These are phyloP conservation scores for Ceratobasidium sp. DNA, from an alignment of 1,284 basidiomycete genomes.

Conservation along the genomic window DNA sequence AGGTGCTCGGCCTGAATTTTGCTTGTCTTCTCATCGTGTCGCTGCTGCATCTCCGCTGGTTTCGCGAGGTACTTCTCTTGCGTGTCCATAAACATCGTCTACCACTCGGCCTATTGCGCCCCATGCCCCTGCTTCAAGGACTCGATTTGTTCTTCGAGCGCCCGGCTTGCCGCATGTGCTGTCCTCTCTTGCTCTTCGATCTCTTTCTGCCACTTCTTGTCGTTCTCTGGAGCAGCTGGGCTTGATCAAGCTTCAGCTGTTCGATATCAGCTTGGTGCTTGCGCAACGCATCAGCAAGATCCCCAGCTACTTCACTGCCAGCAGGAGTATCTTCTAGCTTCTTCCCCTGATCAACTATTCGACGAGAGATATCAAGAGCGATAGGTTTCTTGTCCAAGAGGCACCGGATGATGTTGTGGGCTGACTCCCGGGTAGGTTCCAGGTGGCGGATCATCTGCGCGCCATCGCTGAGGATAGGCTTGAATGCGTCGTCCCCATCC, in stretches of 20 bases:
- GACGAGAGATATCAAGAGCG: not conserved
- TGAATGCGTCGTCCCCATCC: constrained; percentile 20
- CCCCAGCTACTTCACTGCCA: not conserved
- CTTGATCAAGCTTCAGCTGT: not conserved
- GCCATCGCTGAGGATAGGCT: not conserved
- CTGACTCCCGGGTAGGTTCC: not conserved
- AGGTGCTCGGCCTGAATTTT: not conserved
- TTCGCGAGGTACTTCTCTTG: not conserved
- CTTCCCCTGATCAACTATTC: constrained; percentile 1
- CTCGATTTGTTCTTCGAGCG: not conserved
- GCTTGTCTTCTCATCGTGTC: not conserved
- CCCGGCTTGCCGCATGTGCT: not conserved
- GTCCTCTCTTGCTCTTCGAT: not conserved
- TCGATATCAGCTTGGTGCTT: not conserved
- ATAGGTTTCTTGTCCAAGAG: not conserved
- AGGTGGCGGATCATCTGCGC: not conserved
- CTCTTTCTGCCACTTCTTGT: not conserved
- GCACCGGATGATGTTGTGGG: not conserved
- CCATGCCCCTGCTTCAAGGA: not conserved
- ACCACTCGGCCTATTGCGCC: not conserved
- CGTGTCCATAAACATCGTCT: not conserved
- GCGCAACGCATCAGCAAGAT: not conserved
- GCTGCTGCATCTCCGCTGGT: not conserved
- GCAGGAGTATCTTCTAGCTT: constrained; percentile 1
- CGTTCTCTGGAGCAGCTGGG: not conserved